phyloP scores from a whole-genome alignment of 192 early-diverging fungal species.

The Thoreauomyces humboldtii region DNA sequence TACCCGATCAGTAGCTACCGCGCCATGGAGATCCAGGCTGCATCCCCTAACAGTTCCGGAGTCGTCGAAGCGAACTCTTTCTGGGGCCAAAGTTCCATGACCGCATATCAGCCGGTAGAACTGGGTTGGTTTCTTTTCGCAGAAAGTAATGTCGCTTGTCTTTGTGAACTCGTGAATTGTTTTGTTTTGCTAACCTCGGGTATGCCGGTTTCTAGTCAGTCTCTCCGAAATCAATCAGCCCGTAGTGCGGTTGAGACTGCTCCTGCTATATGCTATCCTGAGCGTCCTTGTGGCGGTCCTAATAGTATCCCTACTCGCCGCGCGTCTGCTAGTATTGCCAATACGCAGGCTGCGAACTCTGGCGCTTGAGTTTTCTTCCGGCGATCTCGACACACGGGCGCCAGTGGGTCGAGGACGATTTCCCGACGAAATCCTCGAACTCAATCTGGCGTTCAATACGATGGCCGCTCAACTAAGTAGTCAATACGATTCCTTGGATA shows the following conservation, averaged over 20 bases:
- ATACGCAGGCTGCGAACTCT: neutral
- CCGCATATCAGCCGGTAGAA: neutral
- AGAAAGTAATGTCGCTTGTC: neutral
- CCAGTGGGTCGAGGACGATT: neutral
- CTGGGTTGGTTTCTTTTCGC: slow-evolving; percentile 7
- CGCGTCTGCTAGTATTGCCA: slow-evolving; percentile 9
- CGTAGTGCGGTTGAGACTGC: neutral
- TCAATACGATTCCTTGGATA: slow-evolving; percentile 18
- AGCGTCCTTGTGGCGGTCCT: neutral
- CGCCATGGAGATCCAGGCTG: neutral
- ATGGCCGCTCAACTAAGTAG: slow-evolving; percentile 21
- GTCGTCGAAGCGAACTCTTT: neutral
- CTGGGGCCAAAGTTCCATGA: neutral
- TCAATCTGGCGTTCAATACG: slow-evolving; percentile 22
- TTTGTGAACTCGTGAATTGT: too few species aligned
- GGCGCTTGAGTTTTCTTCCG: neutral
- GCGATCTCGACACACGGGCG: slow-evolving; percentile 6
- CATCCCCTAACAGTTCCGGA: neutral
- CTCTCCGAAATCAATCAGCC: slow-evolving; percentile 12
- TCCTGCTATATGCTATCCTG: slow-evolving; percentile 8
- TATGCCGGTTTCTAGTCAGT: neutral
- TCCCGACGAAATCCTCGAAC: slow-evolving; percentile 21
- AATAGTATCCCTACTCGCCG: neutral
- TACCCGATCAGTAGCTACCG: neutral
- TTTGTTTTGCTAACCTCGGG: neutral